Percentiles rank a stretch among this genome's conserved stretches.
Conservation (phyloP, 140 eudicot species). For the Cichorium intybus region DNA sequence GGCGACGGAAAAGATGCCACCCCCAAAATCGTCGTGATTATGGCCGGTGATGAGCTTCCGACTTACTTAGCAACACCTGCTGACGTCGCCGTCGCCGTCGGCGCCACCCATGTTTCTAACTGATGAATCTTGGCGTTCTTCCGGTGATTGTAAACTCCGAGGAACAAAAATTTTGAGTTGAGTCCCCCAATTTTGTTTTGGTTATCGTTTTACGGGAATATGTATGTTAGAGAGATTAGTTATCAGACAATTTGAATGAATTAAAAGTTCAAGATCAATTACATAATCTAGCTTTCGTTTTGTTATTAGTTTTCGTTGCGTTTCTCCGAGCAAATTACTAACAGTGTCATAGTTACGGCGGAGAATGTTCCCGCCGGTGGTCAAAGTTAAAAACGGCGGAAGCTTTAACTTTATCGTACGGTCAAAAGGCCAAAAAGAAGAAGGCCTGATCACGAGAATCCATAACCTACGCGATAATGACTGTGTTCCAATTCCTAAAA, state of each 20-base stretch:
- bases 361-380: background rate
- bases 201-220: conserved; percentile 1
- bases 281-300: background rate
- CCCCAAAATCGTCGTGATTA: conserved; percentile 68
- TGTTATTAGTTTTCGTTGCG: background rate
- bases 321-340: background rate
- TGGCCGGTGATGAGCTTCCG: conserved; percentile 87
- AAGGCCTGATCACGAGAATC: conserved; percentile 10
- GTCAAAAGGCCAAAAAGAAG: background rate
- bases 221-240: conserved; percentile 13
- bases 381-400: conserved; percentile 1
- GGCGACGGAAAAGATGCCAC: conserved; percentile 10
- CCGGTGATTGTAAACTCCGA: background rate
- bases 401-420: conserved; percentile 11
- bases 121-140: conserved; percentile 4
- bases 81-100: background rate
- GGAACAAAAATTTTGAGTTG: conserved; percentile 27
- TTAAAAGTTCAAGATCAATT: background rate
- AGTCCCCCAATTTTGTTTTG: conserved; percentile 26
- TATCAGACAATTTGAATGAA: conserved; percentile 15
- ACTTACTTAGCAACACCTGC: conserved; percentile 58
- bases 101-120: conserved; percentile 5
- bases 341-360: background rate
- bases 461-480: background rate
- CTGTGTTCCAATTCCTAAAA: background rate